phyloP scores from a whole-genome alignment of 768 basidiomycete species.

The Psilocybe cubensis region DNA sequence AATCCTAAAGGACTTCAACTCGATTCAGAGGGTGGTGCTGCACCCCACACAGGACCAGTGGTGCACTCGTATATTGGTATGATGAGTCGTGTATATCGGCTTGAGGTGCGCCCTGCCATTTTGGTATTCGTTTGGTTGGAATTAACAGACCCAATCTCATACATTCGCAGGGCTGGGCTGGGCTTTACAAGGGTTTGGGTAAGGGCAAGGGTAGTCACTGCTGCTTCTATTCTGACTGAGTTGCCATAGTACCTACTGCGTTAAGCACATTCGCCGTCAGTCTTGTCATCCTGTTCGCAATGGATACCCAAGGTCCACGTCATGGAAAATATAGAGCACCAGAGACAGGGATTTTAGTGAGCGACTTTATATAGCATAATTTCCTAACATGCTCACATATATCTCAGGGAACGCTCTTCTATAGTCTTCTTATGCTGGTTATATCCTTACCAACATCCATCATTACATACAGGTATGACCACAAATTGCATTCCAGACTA shows the following conservation, averaged over 20 bases:
- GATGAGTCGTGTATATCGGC: conserved; percentile 66
- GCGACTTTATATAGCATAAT: not conserved
- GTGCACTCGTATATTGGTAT: conserved; percentile 77
- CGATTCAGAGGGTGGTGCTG: conserved; percentile 75
- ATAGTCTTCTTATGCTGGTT: conserved; percentile 67
- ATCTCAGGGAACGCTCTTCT: conserved; percentile 60
- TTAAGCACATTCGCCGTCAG: conserved; percentile 59
- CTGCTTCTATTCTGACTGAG: not conserved
- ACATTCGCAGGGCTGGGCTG: conserved; percentile 56
- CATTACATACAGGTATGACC: conserved; percentile 71
- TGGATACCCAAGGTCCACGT: conserved; percentile 60
- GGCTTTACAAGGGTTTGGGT: conserved; percentile 83
- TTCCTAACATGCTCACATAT: not conserved
- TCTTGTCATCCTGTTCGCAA: conserved; percentile 56
- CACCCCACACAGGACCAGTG: conserved; percentile 79
- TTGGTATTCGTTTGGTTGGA: not conserved
- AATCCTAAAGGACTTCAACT: conserved; percentile 84
- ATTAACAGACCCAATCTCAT: too few species aligned
- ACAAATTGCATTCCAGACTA: not conserved
- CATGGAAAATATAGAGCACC: conserved; percentile 72
- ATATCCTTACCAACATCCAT: conserved; percentile 71
- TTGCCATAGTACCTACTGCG: conserved; percentile 41
- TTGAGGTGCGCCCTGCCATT: conserved; percentile 55
- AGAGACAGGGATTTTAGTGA: conserved; percentile 53
- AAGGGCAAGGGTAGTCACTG: conserved; percentile 18